phyloP scores from a whole-genome alignment of 176 grass and related monocot genomes.

The Luzula sylvatica region DNA sequence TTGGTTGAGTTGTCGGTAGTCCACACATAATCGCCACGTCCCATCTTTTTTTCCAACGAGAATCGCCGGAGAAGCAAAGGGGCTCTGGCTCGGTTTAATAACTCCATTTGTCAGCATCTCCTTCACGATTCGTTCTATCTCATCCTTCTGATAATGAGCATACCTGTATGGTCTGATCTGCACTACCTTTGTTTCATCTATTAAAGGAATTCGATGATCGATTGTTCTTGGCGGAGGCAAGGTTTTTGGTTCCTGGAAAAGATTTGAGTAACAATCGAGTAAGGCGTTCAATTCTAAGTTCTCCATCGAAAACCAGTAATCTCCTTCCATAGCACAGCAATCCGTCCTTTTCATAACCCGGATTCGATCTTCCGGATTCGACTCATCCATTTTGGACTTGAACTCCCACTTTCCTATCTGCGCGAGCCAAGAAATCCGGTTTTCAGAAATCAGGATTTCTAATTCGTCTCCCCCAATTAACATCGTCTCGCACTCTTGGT shows the following conservation, averaged over 20 bases:
- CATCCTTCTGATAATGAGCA: neutral
- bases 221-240: neutral
- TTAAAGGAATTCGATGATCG: neutral
- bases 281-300: too few species aligned
- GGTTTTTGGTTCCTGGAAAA: neutral
- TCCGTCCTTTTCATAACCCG: too few species aligned
- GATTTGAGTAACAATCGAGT: neutral
- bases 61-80: neutral
- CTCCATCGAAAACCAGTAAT: too few species aligned
- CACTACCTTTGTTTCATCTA: neutral
- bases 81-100: neutral
- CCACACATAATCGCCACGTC: neutral
- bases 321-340: too few species aligned
- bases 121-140: neutral
- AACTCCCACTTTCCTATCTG: too few species aligned
- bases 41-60: neutral
- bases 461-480: too few species aligned
- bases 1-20: neutral
- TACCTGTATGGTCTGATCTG: neutral
- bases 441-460: too few species aligned
- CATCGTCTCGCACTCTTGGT: too few species aligned
- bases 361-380: too few species aligned
- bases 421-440: too few species aligned
- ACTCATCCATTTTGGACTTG: too few species aligned
- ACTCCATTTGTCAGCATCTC: neutral